phyloP scores from a whole-genome alignment of 169 alveolate species.

The Eimeria acervulina region DNA sequence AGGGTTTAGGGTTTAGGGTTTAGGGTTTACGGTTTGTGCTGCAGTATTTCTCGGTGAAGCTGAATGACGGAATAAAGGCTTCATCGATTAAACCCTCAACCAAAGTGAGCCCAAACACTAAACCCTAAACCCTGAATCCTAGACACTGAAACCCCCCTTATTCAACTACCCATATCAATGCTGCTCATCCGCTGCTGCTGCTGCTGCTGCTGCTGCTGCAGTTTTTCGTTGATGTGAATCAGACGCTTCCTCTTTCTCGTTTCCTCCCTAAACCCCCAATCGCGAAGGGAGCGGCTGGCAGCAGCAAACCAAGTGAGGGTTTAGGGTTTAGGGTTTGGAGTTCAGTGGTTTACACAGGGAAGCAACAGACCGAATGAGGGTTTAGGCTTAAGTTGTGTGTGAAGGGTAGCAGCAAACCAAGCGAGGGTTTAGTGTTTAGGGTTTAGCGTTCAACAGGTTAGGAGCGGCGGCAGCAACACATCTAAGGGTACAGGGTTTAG shows the following conservation, averaged over 20 bases:
- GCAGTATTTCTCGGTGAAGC: conserved; percentile 92
- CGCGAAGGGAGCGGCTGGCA: conserved; percentile 49
- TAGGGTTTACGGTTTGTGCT: background rate
- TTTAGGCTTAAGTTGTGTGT: background rate
- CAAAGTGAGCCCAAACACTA: conserved; percentile 83
- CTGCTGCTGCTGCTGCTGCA: conserved; percentile 6
- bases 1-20: background rate
- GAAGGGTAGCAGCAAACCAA: background rate
- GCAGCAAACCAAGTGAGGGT: background rate
- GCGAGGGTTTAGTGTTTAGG: background rate
- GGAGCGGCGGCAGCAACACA: too few species aligned
- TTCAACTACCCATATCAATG: background rate
- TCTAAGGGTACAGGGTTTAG: background rate
- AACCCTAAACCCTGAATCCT: background rate
- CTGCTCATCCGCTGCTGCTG: background rate
- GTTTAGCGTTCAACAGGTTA: background rate
- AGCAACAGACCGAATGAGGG: too few species aligned
- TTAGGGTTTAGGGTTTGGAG: background rate
- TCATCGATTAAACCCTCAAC: conserved; percentile 91
- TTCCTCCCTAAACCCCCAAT: conserved; percentile 87
- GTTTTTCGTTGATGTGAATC: conserved; percentile 91
- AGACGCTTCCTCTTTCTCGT: conserved; percentile 93
- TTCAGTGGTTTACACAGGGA: too few species aligned
- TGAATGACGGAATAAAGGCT: conserved; percentile 93
- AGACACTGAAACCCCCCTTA: background rate